These are phyloP conservation scores for Avicennia marina DNA, from an alignment of 257 asterid species.

Conservation along the genomic window DNA sequence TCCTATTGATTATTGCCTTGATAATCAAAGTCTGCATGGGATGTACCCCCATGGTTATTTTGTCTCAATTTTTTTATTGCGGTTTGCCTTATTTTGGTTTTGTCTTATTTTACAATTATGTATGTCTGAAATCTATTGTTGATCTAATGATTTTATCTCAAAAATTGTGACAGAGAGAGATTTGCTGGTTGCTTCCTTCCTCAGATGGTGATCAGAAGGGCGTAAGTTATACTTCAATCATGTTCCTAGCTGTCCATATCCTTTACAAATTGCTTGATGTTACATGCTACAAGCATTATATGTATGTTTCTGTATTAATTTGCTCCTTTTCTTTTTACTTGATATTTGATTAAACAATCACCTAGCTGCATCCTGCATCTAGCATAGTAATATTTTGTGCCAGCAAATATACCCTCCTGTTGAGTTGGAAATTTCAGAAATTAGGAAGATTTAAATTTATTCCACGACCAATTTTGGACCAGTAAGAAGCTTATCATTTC, in stretches of 20 bases:
- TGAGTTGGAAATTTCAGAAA: too few relatives aligned
- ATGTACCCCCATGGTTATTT: neutral
- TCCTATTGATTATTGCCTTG: too few relatives aligned
- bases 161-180: slow-evolving; percentile 66
- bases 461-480: neutral
- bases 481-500: neutral
- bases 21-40: too few relatives aligned
- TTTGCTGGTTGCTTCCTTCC: slow-evolving; percentile 90
- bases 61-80: neutral
- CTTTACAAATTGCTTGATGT: slow-evolving; percentile 6
- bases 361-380: too few relatives aligned
- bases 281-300: neutral
- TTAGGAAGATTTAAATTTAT: neutral
- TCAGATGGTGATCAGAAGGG: slow-evolving; percentile 78
- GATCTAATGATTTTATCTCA: slow-evolving; percentile 16
- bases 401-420: neutral
- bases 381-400: neutral
- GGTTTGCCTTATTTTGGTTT: too few relatives aligned
- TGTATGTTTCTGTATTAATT: slow-evolving; percentile 2
- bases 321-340: neutral
- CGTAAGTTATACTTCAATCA: slow-evolving; percentile 48
- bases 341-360: neutral
- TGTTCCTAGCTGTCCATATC: neutral
- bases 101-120: neutral
- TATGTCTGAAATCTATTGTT: slow-evolving; percentile 10